phyloP scores from a whole-genome alignment of 352 stramenopile genomes.

The Pythium rhizo-oryzae region DNA sequence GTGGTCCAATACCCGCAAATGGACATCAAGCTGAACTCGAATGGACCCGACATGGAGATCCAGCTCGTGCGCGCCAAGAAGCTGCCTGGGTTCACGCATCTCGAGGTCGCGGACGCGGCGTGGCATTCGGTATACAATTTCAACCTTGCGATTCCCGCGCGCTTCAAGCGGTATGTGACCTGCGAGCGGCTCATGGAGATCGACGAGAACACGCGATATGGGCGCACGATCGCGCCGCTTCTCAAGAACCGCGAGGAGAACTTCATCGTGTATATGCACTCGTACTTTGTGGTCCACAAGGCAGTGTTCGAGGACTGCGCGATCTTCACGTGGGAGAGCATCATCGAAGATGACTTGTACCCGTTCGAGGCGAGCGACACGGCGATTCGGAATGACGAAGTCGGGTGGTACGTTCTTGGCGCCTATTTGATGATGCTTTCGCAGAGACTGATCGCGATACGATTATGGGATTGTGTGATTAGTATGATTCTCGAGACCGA shows the following conservation, averaged over 20 bases:
- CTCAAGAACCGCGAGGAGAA: conserved; percentile 61
- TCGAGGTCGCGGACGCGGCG: conserved; percentile 61
- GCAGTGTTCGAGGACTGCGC: conserved; percentile 56
- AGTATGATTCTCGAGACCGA: conserved; percentile 76
- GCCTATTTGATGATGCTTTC: too few species aligned
- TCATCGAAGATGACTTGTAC: conserved; percentile 70
- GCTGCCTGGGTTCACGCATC: conserved; percentile 56
- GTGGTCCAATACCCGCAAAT: conserved; percentile 59
- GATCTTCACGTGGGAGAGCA: conserved; percentile 74
- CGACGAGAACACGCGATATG: conserved; percentile 78
- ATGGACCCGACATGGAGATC: conserved; percentile 81
- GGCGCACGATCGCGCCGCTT: conserved; percentile 70
- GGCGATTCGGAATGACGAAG: conserved; percentile 72
- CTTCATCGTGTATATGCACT: conserved; percentile 75
- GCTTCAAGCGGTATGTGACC: conserved; percentile 66
- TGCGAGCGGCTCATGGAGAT: conserved; percentile 80
- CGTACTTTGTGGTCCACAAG: conserved; percentile 73
- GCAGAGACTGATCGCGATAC: neutral
- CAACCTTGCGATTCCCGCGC: conserved; percentile 63
- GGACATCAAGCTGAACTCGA: conserved; percentile 83
- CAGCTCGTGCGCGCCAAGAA: conserved; percentile 69
- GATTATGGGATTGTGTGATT: conserved; percentile 5
- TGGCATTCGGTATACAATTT: conserved; percentile 86
- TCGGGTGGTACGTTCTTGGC: conserved; percentile 62
- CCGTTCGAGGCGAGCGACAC: conserved; percentile 60